Evolutionary conservation across 2,329 filamentous ascomycete genomes (phyloP).

Genomic region (Aspergillus alliaceus): DNA sequence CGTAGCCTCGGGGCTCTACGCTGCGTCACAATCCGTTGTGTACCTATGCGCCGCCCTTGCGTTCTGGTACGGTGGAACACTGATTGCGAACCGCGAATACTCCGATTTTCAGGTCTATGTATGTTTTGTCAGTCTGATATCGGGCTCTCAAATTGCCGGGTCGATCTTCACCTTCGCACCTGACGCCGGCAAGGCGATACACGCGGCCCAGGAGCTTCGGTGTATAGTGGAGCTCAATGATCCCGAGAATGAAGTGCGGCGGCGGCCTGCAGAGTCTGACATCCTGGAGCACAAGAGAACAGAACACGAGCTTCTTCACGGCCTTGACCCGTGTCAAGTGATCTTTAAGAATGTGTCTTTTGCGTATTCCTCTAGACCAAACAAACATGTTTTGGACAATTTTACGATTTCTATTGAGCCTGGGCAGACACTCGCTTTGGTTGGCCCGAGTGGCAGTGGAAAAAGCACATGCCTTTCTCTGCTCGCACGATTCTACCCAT

Average conservation of each 20-base stretch:
- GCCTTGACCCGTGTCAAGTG: background rate
- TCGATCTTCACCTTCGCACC: conserved; percentile 3
- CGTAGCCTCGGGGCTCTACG: background rate
- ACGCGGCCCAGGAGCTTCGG: background rate
- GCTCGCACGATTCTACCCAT: background rate
- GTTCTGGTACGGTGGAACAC: background rate
- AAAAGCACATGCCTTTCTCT: background rate
- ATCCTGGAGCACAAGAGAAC: background rate
- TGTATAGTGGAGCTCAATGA: background rate
- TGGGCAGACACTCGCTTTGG: background rate
- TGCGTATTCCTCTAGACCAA: background rate
- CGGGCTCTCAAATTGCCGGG: background rate
- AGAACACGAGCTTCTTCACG: background rate
- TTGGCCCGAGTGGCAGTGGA: background rate
- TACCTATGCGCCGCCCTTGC: background rate
- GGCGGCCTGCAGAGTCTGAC: background rate
- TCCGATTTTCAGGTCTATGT: background rate
- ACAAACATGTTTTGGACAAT: background rate
- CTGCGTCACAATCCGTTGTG: background rate
- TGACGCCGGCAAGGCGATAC: background rate
- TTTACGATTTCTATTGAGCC: background rate
- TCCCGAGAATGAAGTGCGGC: background rate
- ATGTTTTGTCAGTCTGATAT: background rate
- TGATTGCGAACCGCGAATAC: background rate
- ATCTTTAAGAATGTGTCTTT: background rate